Base-by-base conservation (phyloP, 2,329 filamentous ascomycete genomes). In the Ascomycota sp. region DNA sequence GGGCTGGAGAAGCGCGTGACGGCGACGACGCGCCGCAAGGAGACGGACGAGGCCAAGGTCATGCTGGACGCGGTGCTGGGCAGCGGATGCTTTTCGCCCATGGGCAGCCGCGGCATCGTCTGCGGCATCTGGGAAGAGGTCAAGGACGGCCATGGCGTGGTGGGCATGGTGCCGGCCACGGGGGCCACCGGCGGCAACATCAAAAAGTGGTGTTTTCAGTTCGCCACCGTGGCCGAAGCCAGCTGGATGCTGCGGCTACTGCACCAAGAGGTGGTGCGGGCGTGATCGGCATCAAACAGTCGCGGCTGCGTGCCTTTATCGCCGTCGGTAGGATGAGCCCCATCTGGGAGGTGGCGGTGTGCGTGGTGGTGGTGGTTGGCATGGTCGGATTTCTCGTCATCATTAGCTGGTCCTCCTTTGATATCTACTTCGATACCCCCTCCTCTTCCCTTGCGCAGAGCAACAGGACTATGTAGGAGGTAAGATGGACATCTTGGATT, bases 101-200 rank as follows among this genome's bases (percentile, higher is more conserved):
- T 93, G 35, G 85, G 81, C 5, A 70, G 77, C 39, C 77, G 79
- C 22, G 85, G 85, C 28, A 86, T 94, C 42, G 80, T 89, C 2
- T 73, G 92, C 32, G 85, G 78, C 38, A 76, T 94, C 23, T 89
- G 82, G 71, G 78, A 89, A 48, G 73, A 81, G 38, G 57, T 75
- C 40, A 71, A 71, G 29, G 67, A 74, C 37, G 67, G 67, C 36
- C 60, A 68, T 17, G 67, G 68, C 17, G 58, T 62, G 25, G 56
- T 61, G 8, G 65, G 65, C 19, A 50, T 56, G 12, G 65, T 54
- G 25, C 63, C 65, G 3, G 55, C 57, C 30, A 61, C 53, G 15
- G 65, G 65, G 6, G 57, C 55, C 17, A 55, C 63, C 5, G 56
- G 56, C 7, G 66, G 67, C 15, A 62, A 57, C 35, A 63, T 72